These are phyloP conservation scores for Nicotiana undulata DNA, from an alignment of 257 asterid species.

Conservation along the genomic window DNA sequence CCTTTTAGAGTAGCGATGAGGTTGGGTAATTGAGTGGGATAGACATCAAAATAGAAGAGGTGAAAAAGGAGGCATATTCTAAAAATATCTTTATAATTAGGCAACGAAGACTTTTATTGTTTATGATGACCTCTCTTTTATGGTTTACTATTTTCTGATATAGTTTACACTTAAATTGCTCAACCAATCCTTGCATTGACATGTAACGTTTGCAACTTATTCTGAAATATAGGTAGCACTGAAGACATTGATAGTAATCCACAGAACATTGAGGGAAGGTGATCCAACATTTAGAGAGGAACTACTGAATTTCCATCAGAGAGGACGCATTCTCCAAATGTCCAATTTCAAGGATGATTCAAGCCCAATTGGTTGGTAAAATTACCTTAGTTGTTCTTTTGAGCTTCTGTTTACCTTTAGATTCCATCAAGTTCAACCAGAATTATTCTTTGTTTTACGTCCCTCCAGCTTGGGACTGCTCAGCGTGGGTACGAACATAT, in stretches of 20 bases:
- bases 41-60: background rate
- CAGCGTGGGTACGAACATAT: constrained; percentile 92
- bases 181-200: background rate
- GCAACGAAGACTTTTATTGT: background rate
- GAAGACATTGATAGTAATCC: constrained; percentile 77
- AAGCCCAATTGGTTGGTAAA: constrained; percentile 62
- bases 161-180: background rate
- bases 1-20: background rate
- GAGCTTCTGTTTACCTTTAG: constrained; percentile 1
- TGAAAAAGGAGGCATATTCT: background rate
- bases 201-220: background rate
- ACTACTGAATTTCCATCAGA: constrained; percentile 68
- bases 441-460: background rate
- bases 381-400: background rate
- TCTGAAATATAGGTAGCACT: constrained; percentile 66
- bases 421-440: background rate
- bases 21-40: background rate
- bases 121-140: background rate
- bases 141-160: background rate
- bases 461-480: constrained; percentile 87
- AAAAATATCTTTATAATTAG: background rate
- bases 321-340: constrained; percentile 79
- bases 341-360: constrained; percentile 94
- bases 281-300: constrained; percentile 89
- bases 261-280: constrained; percentile 84